phyloP scores from a whole-genome alignment of 2,329 filamentous ascomycete species.

The Colletotrichum sp. region DNA sequence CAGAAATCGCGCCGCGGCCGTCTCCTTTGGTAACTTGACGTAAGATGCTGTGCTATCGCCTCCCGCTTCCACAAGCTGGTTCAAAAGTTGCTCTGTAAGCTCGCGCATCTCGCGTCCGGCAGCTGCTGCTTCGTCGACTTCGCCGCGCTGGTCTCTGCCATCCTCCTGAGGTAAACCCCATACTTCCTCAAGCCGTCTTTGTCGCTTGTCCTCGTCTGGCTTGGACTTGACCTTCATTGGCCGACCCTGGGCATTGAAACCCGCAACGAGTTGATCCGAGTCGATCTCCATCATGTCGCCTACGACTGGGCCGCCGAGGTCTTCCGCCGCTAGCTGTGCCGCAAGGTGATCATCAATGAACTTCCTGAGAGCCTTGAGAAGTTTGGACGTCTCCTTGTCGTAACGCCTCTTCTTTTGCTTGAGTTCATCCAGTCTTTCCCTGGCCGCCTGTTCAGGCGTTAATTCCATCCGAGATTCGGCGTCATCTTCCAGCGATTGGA shows the following conservation, averaged over 20 bases:
- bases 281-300: conserved; percentile 73
- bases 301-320: conserved; percentile 81
- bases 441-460: conserved; percentile 64
- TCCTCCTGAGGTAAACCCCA: conserved; percentile 48
- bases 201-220: conserved; percentile 54
- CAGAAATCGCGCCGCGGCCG: conserved; percentile 67
- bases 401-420: conserved; percentile 63
- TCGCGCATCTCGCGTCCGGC: conserved; percentile 63
- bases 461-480: conserved; percentile 62
- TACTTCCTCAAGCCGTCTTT: conserved; percentile 68
- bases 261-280: conserved; percentile 62
- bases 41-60: conserved; percentile 63
- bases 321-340: conserved; percentile 80
- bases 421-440: conserved; percentile 66
- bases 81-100: conserved; percentile 65
- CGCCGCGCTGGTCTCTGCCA: conserved; percentile 24
- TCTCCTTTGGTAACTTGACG: conserved; percentile 62
- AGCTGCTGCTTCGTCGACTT: conserved; percentile 53
- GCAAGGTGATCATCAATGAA: conserved; percentile 78
- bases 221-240: conserved; percentile 51
- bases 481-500: conserved; percentile 62
- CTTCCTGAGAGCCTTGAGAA: conserved; percentile 68
- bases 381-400: conserved; percentile 61
- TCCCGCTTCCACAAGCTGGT: conserved; percentile 58
- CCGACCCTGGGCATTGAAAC: conserved; percentile 65